Conservation (phyloP, 306 rosid genomes). For the Parietaria judaica region DNA sequence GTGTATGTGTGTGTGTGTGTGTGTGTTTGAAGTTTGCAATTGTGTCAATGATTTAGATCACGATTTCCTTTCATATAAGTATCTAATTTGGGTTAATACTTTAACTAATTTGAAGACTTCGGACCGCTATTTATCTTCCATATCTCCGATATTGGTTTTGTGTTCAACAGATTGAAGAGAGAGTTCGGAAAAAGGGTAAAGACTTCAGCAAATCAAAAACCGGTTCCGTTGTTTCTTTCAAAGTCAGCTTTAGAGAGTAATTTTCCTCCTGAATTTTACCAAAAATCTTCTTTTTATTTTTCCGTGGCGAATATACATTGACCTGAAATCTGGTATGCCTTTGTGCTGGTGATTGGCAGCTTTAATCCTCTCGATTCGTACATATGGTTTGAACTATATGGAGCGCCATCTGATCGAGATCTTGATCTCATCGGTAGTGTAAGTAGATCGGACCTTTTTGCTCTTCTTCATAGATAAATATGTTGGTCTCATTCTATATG, state of each 20-base stretch:
- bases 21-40: not conserved
- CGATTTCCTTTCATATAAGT: too few species aligned
- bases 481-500: too few species aligned
- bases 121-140: too few species aligned
- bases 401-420: constrained; percentile 74
- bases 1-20: not conserved
- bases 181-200: constrained; percentile 71
- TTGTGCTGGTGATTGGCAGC: constrained; percentile 36
- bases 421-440: constrained; percentile 75
- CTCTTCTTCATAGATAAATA: not conserved
- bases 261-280: constrained; percentile 1
- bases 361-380: constrained; percentile 83
- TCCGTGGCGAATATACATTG: not conserved
- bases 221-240: constrained; percentile 81
- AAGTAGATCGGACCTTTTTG: constrained; percentile 24
- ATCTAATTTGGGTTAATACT: too few species aligned
- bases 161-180: constrained; percentile 58
- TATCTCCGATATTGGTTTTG: too few species aligned
- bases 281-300: not conserved
- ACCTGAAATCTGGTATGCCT: not conserved
- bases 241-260: constrained; percentile 96
- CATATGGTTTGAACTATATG: constrained; percentile 84
- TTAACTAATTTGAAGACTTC: too few species aligned
- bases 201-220: constrained; percentile 71
- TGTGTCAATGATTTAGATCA: too few species aligned